Evolutionary conservation across 164 flowering plant genomes (phyloP).

Genomic region (Nymphaea colorata): DNA sequence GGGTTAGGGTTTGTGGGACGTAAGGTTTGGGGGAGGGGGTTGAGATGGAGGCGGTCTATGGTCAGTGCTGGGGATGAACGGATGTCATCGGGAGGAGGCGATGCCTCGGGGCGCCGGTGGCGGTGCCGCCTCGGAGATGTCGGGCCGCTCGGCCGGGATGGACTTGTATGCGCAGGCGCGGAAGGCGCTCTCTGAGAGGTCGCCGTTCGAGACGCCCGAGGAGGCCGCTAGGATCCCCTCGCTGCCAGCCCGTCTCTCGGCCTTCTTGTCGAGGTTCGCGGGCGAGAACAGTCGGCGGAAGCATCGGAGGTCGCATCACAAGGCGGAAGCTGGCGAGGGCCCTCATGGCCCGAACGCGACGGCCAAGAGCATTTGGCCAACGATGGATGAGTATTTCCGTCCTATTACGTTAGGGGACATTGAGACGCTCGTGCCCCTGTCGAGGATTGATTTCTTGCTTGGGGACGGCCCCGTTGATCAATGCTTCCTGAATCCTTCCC

Average conservation of each 20-base stretch:
- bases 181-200: conserved; percentile 54
- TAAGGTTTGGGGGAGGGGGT: conserved; percentile 51
- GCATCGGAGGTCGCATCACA: conserved; percentile 55
- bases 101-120: conserved; percentile 4
- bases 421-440: conserved; percentile 21
- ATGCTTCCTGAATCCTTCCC: background rate
- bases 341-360: conserved; percentile 1
- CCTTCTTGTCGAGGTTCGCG: conserved; percentile 30
- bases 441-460: background rate
- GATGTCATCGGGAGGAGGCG: conserved; percentile 25
- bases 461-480: background rate
- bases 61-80: conserved; percentile 25
- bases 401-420: conserved; percentile 46
- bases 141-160: conserved; percentile 7
- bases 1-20: conserved; percentile 17
- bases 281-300: conserved; percentile 30
- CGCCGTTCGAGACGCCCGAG: conserved; percentile 66
- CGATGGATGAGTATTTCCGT: conserved; percentile 71
- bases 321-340: conserved; percentile 15
- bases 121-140: background rate
- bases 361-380: conserved; percentile 45
- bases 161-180: conserved; percentile 60
- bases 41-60: conserved; percentile 49
- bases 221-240: conserved; percentile 25
- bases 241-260: conserved; percentile 51